phyloP scores from a whole-genome alignment of 2,329 filamentous ascomycete genomes.

The Alternaria novae-zelandiae region DNA sequence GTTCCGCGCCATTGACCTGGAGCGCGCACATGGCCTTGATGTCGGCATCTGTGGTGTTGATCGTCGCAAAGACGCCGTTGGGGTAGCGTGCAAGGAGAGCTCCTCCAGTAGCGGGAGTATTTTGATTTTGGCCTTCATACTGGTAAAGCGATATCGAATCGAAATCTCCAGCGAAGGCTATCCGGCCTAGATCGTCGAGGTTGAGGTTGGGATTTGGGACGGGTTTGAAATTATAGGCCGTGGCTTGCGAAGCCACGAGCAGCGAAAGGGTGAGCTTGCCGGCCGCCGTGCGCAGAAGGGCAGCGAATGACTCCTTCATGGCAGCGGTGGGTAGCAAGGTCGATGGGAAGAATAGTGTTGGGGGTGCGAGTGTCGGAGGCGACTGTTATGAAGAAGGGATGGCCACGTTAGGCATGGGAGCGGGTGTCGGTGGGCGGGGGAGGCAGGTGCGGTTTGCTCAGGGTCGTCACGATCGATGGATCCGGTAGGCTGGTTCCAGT shows the following conservation, averaged over 20 bases:
- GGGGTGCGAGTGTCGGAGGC: conserved; percentile 10
- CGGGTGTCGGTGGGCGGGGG: conserved; percentile 5
- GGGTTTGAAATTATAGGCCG: conserved; percentile 61
- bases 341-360: conserved; percentile 29
- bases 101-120: conserved; percentile 71
- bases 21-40: conserved; percentile 91
- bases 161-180: conserved; percentile 89
- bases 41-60: conserved; percentile 79
- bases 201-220: conserved; percentile 77
- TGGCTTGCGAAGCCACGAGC: conserved; percentile 36
- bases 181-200: conserved; percentile 76
- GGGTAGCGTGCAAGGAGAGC: conserved; percentile 82
- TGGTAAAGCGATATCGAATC: conserved; percentile 89
- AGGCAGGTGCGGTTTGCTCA: conserved; percentile 10
- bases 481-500: conserved; percentile 5
- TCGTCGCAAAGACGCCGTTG: conserved; percentile 78
- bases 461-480: conserved; percentile 12
- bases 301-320: conserved; percentile 48
- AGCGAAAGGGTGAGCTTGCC: conserved; percentile 47
- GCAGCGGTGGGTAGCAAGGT: conserved; percentile 30
- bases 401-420: conserved; percentile 26
- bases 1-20: conserved; percentile 70
- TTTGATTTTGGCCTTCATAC: conserved; percentile 79
- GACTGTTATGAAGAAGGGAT: conserved; percentile 15
- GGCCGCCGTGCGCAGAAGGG: conserved; percentile 46